A percentile compares a stretch with the other conserved stretches of the same genome.
phyloP scores from a whole-genome alignment of 495 filamentous ascomycete species.

The Apodospora peruviana region DNA sequence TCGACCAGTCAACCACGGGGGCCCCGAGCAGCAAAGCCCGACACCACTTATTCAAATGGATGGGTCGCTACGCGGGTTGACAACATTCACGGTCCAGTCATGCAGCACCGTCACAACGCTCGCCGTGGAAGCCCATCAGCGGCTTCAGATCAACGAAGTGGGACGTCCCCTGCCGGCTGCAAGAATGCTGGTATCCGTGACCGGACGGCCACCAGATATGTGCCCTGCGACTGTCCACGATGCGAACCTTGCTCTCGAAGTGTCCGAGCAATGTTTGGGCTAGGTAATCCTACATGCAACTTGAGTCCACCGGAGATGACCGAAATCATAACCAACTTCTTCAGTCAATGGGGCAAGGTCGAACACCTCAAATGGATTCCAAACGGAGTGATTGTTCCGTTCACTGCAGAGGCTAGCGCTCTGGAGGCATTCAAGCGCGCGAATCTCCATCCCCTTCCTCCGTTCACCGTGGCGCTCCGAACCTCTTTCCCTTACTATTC shows the following conservation, averaged over 20 bases:
- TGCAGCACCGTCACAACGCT: background rate
- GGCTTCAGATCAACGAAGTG: background rate
- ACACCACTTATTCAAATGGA: background rate
- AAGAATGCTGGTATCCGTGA: background rate
- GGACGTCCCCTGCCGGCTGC: background rate
- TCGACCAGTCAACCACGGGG: background rate
- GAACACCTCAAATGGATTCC: background rate
- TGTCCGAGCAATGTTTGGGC: background rate
- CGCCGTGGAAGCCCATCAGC: background rate
- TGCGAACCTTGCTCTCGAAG: background rate
- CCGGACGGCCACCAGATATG: background rate
- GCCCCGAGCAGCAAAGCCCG: background rate
- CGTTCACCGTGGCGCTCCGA: background rate
- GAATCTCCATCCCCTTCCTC: background rate
- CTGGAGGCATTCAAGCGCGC: background rate
- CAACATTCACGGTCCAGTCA: background rate
- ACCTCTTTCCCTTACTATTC: background rate
- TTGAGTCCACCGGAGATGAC: background rate
- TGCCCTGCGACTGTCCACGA: background rate
- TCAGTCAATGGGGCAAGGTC: background rate
- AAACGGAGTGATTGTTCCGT: background rate
- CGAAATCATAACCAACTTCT: background rate
- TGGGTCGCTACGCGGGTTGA: background rate
- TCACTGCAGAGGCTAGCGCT: background rate
- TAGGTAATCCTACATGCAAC: background rate